A percentile compares a stretch with the other conserved stretches of the same genome.
phyloP scores from a whole-genome alignment of 257 asterid species.

The Gentiana dahurica region DNA sequence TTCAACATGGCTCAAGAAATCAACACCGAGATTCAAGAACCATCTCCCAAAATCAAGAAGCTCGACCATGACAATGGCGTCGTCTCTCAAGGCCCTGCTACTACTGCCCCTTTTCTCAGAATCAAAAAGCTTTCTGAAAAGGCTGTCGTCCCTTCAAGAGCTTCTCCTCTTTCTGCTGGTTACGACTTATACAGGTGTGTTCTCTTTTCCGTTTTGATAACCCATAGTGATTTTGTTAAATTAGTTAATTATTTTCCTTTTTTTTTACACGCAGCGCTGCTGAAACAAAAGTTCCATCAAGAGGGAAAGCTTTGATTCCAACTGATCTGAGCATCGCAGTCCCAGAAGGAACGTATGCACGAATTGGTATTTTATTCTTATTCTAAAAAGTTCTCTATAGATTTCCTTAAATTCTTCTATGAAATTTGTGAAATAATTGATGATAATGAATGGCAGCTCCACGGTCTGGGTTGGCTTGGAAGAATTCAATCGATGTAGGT shows the following conservation, averaged over 20 bases:
- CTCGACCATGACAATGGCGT: conserved; percentile 11
- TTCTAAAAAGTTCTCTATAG: background rate
- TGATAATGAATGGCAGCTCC: conserved; percentile 28
- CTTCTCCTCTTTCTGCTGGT: conserved; percentile 24
- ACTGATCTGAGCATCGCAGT: conserved; percentile 72
- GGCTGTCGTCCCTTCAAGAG: conserved; percentile 21
- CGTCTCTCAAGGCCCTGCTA: background rate
- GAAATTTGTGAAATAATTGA: background rate
- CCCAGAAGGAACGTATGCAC: conserved; percentile 69
- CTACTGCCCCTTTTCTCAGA: conserved; percentile 7
- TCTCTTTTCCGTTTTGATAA: no score
- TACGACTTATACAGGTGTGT: conserved; percentile 19
- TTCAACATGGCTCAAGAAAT: conserved; percentile 6
- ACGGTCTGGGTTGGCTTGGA: conserved; percentile 66
- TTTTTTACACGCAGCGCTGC: conserved; percentile 31
- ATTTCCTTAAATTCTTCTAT: background rate
- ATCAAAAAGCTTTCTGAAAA: conserved; percentile 25
- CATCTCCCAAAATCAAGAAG: conserved; percentile 15
- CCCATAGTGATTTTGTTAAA: no score
- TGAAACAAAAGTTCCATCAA: conserved; percentile 44
- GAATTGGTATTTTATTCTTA: conserved; percentile 29
- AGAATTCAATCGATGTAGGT: conserved; percentile 65
- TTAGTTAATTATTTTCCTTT: no score
- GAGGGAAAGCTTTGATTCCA: conserved; percentile 61
- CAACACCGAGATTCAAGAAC: conserved; percentile 12